Conservation (phyloP, 2,329 filamentous ascomycete species). For the Sarocladium strictum region DNA sequence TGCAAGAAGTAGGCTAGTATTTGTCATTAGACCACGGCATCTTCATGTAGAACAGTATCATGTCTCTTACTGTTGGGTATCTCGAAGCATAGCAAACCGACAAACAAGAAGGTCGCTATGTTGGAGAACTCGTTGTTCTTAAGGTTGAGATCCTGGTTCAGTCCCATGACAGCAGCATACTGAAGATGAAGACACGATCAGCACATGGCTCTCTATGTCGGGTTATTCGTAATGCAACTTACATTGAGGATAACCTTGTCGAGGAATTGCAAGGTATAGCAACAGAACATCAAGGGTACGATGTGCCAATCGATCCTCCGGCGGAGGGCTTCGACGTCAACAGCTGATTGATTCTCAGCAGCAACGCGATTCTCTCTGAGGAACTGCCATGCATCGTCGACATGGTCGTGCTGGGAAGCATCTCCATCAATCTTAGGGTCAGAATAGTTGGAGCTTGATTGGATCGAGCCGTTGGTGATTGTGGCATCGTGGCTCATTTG, state of each 20-base stretch:
- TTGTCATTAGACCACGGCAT: too few species aligned
- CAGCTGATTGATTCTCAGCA: slow-evolving; percentile 22
- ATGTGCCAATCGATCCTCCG: slow-evolving; percentile 54
- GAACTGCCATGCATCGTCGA: slow-evolving; percentile 42
- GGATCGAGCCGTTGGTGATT: not conserved
- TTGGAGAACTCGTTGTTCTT: slow-evolving; percentile 57
- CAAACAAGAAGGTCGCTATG: slow-evolving; percentile 56
- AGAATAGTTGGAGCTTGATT: slow-evolving; percentile 13
- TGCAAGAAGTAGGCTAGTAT: slow-evolving; percentile 53
- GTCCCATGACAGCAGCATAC: slow-evolving; percentile 62
- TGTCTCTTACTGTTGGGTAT: slow-evolving; percentile 46
- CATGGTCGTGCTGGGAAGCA: slow-evolving; percentile 14
- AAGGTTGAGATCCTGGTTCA: slow-evolving; percentile 46
- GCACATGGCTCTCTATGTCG: slow-evolving; percentile 1
- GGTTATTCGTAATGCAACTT: slow-evolving; percentile 17
- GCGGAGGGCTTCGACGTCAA: slow-evolving; percentile 40
- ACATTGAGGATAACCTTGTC: slow-evolving; percentile 61
- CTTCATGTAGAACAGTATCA: not conserved
- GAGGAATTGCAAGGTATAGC: slow-evolving; percentile 58
- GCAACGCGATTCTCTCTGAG: slow-evolving; percentile 35
- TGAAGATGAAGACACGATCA: slow-evolving; percentile 23
- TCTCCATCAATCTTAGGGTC: slow-evolving; percentile 6
- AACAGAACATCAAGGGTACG: slow-evolving; percentile 55
- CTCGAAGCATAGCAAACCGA: slow-evolving; percentile 54
- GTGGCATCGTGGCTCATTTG: not conserved